These are phyloP conservation scores for Fusarium circinatum DNA, from an alignment of 2,329 filamentous ascomycete species.

Conservation along the genomic window DNA sequence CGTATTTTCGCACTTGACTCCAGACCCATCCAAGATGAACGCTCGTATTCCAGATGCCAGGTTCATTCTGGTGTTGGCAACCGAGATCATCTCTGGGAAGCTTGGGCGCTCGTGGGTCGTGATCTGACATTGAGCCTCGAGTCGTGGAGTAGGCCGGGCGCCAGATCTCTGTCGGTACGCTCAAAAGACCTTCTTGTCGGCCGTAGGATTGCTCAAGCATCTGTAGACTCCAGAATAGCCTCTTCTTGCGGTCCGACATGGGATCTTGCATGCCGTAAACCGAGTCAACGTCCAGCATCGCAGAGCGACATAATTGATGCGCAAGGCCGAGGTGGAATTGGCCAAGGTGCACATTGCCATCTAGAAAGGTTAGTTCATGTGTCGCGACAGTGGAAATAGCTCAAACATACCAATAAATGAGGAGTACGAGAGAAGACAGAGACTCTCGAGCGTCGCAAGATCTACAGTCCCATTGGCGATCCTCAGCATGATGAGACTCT, in stretches of 20 bases:
- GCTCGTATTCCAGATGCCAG: constrained; percentile 62
- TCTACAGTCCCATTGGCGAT: constrained; percentile 62
- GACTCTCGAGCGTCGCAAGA: constrained; percentile 60
- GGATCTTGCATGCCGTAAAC: constrained; percentile 51
- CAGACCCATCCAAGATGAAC: constrained; percentile 63
- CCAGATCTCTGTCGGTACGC: constrained; percentile 54
- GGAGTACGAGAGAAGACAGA: constrained; percentile 61
- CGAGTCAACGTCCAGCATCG: constrained; percentile 58
- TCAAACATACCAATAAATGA: constrained; percentile 57
- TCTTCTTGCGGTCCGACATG: constrained; percentile 56
- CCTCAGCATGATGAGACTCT: constrained; percentile 58
- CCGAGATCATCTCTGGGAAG: constrained; percentile 58
- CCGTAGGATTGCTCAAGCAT: constrained; percentile 62
- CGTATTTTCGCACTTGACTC: constrained; percentile 58
- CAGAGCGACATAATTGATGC: constrained; percentile 61
- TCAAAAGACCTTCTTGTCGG: constrained; percentile 56
- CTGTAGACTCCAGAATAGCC: constrained; percentile 63
- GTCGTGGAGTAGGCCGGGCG: constrained; percentile 49
- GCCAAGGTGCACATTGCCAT: constrained; percentile 59
- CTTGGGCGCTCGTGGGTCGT: constrained; percentile 51
- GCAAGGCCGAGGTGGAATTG: constrained; percentile 62
- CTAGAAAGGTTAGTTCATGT: constrained; percentile 43
- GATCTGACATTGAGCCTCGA: constrained; percentile 38
- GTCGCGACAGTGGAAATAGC: neutral
- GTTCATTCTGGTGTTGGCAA: constrained; percentile 51